phyloP scores from a whole-genome alignment of 345 rosid species.

The Lumnitzera racemosa region DNA sequence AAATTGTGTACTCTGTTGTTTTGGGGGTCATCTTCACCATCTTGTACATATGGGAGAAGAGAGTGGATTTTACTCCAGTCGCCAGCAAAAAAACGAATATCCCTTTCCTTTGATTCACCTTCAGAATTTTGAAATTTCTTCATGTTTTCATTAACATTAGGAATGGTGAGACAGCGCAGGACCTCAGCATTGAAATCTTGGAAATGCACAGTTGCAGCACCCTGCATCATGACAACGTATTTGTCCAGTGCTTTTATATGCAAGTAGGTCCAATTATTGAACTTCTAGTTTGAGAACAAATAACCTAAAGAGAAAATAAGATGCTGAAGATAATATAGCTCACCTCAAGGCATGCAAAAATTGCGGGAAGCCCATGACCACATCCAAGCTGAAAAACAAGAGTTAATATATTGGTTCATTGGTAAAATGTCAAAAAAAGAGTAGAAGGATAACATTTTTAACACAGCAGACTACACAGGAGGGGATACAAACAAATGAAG shows the following conservation, averaged over 20 bases:
- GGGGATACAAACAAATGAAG: no score
- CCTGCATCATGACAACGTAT: slow-evolving; percentile 25
- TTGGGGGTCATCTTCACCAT: slow-evolving; percentile 22
- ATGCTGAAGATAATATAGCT: slow-evolving; percentile 6
- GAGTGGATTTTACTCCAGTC: slow-evolving; percentile 76
- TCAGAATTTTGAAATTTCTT: slow-evolving; percentile 15
- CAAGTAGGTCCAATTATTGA: no score
- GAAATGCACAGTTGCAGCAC: slow-evolving; percentile 61
- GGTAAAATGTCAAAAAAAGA: background rate
- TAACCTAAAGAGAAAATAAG: background rate
- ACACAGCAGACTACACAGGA: no score
- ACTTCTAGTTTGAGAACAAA: no score
- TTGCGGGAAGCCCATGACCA: slow-evolving; percentile 89
- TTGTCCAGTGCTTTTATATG: no score
- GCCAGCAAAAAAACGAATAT: slow-evolving; percentile 65
- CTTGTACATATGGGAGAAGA: slow-evolving; percentile 41
- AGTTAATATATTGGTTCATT: background rate
- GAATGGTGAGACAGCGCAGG: slow-evolving; percentile 69
- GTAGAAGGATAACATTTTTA: no score
- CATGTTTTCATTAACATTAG: slow-evolving; percentile 54
- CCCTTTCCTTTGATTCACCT: slow-evolving; percentile 10
- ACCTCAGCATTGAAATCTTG: slow-evolving; percentile 96
- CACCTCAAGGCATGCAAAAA: slow-evolving; percentile 78
- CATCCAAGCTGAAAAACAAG: slow-evolving; percentile 76
- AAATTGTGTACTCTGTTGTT: slow-evolving; percentile 13